Evolutionary conservation across 768 basidiomycete species (phyloP).

Genomic region (Leccinum obscurum): DNA sequence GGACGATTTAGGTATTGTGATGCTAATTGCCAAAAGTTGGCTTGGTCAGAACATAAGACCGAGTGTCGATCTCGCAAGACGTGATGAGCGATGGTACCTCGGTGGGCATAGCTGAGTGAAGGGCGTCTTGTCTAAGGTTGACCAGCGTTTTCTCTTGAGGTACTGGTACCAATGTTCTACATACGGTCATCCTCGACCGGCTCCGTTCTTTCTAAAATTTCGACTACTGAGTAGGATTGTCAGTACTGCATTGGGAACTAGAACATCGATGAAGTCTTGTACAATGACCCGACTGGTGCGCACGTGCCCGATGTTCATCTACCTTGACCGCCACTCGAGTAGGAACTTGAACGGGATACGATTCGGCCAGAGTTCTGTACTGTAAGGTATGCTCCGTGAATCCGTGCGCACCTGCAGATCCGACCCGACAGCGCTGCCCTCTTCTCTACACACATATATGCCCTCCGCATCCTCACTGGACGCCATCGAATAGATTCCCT

Average conservation of each 20-base stretch:
- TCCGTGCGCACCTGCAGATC: background rate
- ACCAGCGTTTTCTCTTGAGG: background rate
- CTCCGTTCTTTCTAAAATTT: background rate
- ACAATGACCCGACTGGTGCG: background rate
- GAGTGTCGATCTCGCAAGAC: constrained; percentile 4
- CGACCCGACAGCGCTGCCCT: no score
- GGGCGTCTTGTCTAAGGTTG: background rate
- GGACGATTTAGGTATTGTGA: constrained; percentile 15
- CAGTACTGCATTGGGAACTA: background rate
- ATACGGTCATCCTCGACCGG: background rate
- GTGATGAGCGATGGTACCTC: background rate
- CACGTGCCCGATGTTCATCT: background rate
- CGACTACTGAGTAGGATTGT: background rate
- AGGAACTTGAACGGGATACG: no score
- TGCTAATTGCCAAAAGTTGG: constrained; percentile 16
- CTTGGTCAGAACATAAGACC: constrained; percentile 17
- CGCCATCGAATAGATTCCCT: no score
- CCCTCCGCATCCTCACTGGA: no score
- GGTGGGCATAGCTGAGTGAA: background rate
- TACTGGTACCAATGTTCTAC: background rate
- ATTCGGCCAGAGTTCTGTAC: background rate
- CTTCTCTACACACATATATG: no score
- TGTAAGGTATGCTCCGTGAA: background rate
- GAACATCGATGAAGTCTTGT: background rate
- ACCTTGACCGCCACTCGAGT: background rate